A percentile compares a stretch with the other conserved stretches of the same genome.
phyloP scores from a whole-genome alignment of 148 eudicot species.

The Nepenthes mirabilis region DNA sequence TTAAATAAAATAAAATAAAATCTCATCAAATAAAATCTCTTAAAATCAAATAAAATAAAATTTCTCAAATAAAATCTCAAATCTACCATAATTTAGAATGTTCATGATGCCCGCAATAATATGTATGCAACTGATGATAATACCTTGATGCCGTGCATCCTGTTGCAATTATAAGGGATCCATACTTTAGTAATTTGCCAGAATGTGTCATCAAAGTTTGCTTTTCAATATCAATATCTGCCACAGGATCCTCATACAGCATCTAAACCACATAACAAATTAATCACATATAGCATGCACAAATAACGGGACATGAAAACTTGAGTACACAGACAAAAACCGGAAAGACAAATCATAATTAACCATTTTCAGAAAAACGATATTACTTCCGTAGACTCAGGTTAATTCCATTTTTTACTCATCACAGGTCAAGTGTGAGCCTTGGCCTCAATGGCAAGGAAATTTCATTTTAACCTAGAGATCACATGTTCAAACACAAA shows the following conservation, averaged over 20 bases:
- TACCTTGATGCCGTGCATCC: slow-evolving; percentile 96
- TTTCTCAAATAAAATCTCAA: no score
- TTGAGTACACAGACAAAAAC: neutral
- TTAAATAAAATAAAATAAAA: no score
- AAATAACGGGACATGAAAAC: neutral
- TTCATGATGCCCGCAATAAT: neutral
- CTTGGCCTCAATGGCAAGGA: no score
- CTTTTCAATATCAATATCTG: slow-evolving; percentile 54
- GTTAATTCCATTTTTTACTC: no score
- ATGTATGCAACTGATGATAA: neutral
- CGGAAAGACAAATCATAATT: neutral
- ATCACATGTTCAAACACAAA: no score
- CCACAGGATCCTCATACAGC: slow-evolving; percentile 82
- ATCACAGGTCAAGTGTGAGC: no score
- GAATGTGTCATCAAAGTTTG: slow-evolving; percentile 79
- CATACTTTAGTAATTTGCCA: slow-evolving; percentile 84
- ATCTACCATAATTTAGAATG: no score
- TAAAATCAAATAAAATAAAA: no score
- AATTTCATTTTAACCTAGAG: no score
- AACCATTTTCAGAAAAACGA: no score
- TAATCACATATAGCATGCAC: neutral
- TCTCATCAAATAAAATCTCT: no score
- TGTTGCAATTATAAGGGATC: slow-evolving; percentile 81
- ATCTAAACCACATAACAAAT: slow-evolving; percentile 29
- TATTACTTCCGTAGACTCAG: no score